Evolutionary conservation across 2,329 filamentous ascomycete species (phyloP).

Genomic region (Colletotrichum karsti): DNA sequence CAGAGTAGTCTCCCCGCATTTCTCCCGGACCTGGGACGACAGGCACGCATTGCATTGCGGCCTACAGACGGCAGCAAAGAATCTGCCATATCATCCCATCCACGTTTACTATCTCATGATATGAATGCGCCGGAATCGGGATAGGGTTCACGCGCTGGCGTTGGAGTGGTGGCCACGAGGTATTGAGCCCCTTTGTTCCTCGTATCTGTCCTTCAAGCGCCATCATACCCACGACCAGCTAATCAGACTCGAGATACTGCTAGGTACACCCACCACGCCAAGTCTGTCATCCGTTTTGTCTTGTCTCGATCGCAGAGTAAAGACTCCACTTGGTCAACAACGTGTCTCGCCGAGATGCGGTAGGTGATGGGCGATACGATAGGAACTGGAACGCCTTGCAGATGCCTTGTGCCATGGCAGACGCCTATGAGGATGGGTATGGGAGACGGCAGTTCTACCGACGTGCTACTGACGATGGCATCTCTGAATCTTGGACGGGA

Average conservation of each 20-base stretch:
- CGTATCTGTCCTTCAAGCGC: not conserved
- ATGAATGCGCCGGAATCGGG: not conserved
- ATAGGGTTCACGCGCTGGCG: not conserved
- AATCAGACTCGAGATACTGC: not conserved
- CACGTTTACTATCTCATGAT: too few species aligned
- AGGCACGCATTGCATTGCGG: not conserved
- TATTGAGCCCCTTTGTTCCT: slow-evolving; percentile 9
- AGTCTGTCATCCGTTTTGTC: not conserved
- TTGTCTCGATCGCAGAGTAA: not conserved
- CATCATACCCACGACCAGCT: not conserved
- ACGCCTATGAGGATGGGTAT: not conserved
- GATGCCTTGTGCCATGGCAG: not conserved
- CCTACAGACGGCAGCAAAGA: not conserved
- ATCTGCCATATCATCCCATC: not conserved
- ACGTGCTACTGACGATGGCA: too few species aligned
- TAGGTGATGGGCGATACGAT: not conserved
- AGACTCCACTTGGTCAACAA: not conserved
- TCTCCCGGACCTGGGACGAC: not conserved
- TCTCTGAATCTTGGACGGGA: too few species aligned
- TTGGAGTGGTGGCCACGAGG: not conserved
- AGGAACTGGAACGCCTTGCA: not conserved
- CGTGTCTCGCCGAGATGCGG: not conserved
- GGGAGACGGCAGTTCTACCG: not conserved
- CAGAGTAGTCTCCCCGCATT: not conserved
- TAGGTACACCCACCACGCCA: not conserved